Evolutionary conservation across 1,284 basidiomycete species (phyloP), one percentile per base, ranked within the genome.

Genomic region (Leccinum solheimii): DNA sequence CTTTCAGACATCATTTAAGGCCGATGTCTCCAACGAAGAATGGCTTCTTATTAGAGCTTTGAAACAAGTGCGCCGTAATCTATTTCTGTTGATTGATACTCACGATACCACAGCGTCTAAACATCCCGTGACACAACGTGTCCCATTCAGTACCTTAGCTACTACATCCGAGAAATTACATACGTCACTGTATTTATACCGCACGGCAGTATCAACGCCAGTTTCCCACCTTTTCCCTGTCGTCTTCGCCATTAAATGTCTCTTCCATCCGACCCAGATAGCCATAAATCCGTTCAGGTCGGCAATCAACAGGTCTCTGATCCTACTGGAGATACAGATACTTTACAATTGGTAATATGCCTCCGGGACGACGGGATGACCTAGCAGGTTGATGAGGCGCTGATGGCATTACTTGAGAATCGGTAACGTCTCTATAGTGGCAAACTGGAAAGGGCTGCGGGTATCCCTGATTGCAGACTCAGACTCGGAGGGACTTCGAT

Each of bases 31-130:
- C 27, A 91, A 86, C 66, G 93, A 97, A 64, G 97, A 99, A 72
- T 98, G 96, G 95, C 81, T 90, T 19, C 84, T 98, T 62, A 95
- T 99, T 76, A 96, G 93, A 77, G 87, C 86, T 60, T 82, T 99
- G 73, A 99, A 99, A 81, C 83, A 86, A 19, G 91, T 96, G 73
- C 65, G 87, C 66, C 40, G 23, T 40, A 5, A 13, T 53, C 38
- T 43, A 13, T 38, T 11, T 5, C 50, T 27, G 27, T 57, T 26
- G 38, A 43, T 52, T 60, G 55, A 69, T 38, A 58, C 21, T 45
- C 21, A 27, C 5, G 45, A 43, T 38, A 14, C 6, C 21, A 60
- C 58, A 73, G 84, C 79, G 79, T 40, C 78, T 86, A 62, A 79
- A 79, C 63, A 79, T 85, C 57, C 75, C 73, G 60, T 85, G 69